Percentiles rank a stretch among this genome's conserved stretches.
phyloP scores from a whole-genome alignment of 352 stramenopile genomes.

The Globisporangium recalcitrans region DNA sequence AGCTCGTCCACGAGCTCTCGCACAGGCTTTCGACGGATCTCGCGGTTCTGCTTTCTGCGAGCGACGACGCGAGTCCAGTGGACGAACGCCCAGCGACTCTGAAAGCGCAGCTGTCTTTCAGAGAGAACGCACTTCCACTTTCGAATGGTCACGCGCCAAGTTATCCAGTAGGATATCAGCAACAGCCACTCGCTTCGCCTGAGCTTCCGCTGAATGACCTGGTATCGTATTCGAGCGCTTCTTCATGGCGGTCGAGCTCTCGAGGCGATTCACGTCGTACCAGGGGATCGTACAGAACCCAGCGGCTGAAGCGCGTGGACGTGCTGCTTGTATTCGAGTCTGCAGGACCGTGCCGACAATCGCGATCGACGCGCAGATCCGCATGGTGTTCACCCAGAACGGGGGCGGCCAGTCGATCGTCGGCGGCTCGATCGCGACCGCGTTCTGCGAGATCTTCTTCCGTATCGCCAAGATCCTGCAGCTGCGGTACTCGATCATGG shows the following conservation, averaged over 20 bases:
- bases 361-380: slow-evolving; percentile 28
- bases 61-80: slow-evolving; percentile 7
- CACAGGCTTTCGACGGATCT: background rate
- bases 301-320: background rate
- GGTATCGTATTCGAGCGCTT: background rate
- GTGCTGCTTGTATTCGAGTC: background rate
- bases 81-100: background rate
- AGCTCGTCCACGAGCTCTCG: background rate
- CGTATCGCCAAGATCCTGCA: slow-evolving; percentile 29
- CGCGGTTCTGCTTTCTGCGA: background rate
- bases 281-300: background rate
- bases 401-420: slow-evolving; percentile 8
- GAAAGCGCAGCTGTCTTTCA: slow-evolving; percentile 6
- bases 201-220: background rate
- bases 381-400: slow-evolving; percentile 32
- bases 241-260: background rate
- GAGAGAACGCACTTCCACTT: slow-evolving; percentile 1
- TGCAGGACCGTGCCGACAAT: slow-evolving; percentile 28
- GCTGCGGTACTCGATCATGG: slow-evolving; percentile 21
- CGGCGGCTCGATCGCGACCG: slow-evolving; percentile 23
- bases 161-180: slow-evolving; percentile 6
- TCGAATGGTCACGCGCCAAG: slow-evolving; percentile 1
- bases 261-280: background rate
- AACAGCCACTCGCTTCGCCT: background rate
- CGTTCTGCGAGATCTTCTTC: slow-evolving; percentile 30